Conservation (phyloP, 768 basidiomycete genomes). For the Podaxis sp. region DNA sequence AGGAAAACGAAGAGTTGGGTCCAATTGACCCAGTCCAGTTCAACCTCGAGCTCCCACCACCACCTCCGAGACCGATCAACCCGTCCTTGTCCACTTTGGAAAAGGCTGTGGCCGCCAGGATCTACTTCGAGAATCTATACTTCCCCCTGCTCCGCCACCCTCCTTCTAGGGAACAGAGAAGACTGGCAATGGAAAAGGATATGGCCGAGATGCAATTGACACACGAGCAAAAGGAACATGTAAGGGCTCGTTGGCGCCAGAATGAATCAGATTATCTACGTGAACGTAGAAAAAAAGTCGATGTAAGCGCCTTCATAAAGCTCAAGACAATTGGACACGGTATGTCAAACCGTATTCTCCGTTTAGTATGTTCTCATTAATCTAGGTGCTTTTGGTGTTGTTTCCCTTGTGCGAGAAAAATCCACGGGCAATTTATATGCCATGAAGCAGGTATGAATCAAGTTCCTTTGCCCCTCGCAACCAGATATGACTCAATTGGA, state of each 20-base stretch:
- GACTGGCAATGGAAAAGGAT: slow-evolving; percentile 84
- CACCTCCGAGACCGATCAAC: slow-evolving; percentile 58
- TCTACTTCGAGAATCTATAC: slow-evolving; percentile 92
- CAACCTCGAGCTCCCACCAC: slow-evolving; percentile 30
- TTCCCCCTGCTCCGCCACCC: slow-evolving; percentile 84
- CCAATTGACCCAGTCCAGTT: slow-evolving; percentile 27
- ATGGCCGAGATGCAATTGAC: slow-evolving; percentile 72
- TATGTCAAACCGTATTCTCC: slow-evolving; percentile 30
- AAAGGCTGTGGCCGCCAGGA: slow-evolving; percentile 87
- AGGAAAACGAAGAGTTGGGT: slow-evolving; percentile 53
- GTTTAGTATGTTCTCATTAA: slow-evolving; percentile 24
- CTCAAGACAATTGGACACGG: slow-evolving; percentile 96
- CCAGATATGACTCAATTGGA: slow-evolving; percentile 17
- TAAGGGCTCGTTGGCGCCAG: slow-evolving; percentile 75
- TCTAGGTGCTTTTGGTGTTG: slow-evolving; percentile 92
- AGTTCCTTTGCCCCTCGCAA: slow-evolving; percentile 8
- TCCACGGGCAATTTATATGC: slow-evolving; percentile 80
- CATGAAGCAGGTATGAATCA: slow-evolving; percentile 83
- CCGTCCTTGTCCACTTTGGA: slow-evolving; percentile 92
- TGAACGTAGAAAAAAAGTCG: slow-evolving; percentile 78
- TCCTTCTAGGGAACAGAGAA: slow-evolving; percentile 82
- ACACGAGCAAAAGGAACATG: slow-evolving; percentile 65
- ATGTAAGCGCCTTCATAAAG: slow-evolving; percentile 81
- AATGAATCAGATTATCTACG: slow-evolving; percentile 92
- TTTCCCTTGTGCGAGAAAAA: slow-evolving; percentile 85